phyloP scores from a whole-genome alignment of 768 basidiomycete genomes.

The Porphyrellus cyaneotinctus region DNA sequence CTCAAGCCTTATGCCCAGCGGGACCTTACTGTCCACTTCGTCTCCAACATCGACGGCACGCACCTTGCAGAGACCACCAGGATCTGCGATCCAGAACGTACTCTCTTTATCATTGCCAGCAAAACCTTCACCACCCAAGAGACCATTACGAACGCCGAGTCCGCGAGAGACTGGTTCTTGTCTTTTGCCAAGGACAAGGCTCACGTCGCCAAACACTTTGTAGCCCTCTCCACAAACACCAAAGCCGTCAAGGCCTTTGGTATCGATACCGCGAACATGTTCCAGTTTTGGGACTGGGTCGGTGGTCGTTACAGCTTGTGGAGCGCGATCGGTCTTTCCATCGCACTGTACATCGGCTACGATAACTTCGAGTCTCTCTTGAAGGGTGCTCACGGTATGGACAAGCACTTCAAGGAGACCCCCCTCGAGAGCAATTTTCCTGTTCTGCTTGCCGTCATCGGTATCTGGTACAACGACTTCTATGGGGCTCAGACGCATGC shows the following conservation, averaged over 20 bases:
- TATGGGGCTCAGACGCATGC: constrained; percentile 95
- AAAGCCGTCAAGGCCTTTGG: constrained; percentile 91
- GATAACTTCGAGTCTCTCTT: constrained; percentile 91
- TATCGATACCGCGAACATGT: constrained; percentile 91
- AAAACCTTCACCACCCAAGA: constrained; percentile 99
- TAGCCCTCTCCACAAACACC: constrained; percentile 95
- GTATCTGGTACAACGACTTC: constrained; percentile 99
- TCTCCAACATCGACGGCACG: constrained; percentile 98
- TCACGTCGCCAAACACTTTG: constrained; percentile 98
- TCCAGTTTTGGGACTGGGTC: constrained; percentile 99
- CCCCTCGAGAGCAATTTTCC: constrained; percentile 89
- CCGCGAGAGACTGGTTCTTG: constrained; percentile 94
- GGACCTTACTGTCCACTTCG: constrained; percentile 82
- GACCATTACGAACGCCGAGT: constrained; percentile 98
- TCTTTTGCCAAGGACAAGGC: constrained; percentile 73
- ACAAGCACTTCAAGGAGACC: constrained; percentile 90
- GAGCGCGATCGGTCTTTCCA: constrained; percentile 96
- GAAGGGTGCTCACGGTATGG: constrained; percentile 94
- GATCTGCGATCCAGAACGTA: constrained; percentile 82
- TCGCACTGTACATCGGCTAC: constrained; percentile 89
- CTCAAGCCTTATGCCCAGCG: constrained; percentile 91
- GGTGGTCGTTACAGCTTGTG: constrained; percentile 97
- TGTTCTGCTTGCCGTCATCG: constrained; percentile 82
- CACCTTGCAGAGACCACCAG: constrained; percentile 88
- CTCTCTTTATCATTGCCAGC: constrained; percentile 96